Base-by-base conservation (phyloP, 2,329 filamentous ascomycete species). In the Aspergillus piperis region DNA sequence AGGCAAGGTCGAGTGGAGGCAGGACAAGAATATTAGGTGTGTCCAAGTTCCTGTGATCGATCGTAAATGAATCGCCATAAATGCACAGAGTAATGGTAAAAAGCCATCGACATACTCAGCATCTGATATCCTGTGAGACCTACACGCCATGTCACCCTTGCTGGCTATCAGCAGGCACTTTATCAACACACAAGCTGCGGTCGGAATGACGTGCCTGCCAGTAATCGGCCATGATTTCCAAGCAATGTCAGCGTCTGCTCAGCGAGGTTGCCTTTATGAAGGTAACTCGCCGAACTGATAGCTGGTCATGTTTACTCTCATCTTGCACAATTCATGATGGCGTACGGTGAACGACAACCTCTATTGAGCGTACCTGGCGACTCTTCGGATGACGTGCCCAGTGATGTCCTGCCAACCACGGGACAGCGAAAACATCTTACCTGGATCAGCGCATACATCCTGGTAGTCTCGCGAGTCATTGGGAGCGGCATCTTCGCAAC, bases 401-500 rank as follows among this genome's bases (percentile, higher is more conserved):
- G 32, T 36, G 42, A 48, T 36, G 36, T 41, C 13, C 48, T 23
- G n/a, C 21, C 60, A 52, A 15, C 64, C 48, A n/a, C 59, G 85
- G 1, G 84, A 84, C 0, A 79, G 81, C 0, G 75, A 82, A 21
- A 86, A 86, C 87, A 80, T 15, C 81, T 90, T 53, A 83, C 77
- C 59, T 89, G 87, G 86, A 78, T 80, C 25, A 87, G 84, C 66
- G 85, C 86, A 1, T 89, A 87, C 70, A 86, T 90, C 57, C 79
- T 90, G 19, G 85, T 88, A 7, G 86, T 90, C 25, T 89, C 86
- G 5, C 82, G 88, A 11, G 86, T 90, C 5, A 86, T 90, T 30
- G 88, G 88, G 11, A 88, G 83, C 67, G 88, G 88, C 25, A 90
- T 91, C 64, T 91, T 91, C 68, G 88, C 88, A 0, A 90, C 88